Conservation (phyloP, 2,329 filamentous ascomycete species). For the Colletotrichum sansevieriae region DNA sequence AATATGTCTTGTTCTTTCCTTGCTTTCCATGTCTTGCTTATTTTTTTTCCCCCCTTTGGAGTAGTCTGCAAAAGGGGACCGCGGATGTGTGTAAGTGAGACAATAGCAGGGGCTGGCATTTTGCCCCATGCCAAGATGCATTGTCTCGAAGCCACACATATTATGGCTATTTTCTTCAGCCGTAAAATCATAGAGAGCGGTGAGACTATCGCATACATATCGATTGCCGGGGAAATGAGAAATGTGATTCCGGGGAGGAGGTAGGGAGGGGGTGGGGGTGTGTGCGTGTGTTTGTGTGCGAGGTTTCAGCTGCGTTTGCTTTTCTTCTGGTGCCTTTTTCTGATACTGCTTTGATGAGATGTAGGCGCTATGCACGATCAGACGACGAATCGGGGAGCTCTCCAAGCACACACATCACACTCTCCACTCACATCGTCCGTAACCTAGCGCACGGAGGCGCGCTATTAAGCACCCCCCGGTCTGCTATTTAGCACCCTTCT, state of each 20-base stretch:
- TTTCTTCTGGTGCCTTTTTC: background rate
- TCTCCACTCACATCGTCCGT: constrained; percentile 16
- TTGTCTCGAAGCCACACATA: background rate
- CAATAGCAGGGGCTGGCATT: background rate
- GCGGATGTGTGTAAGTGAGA: background rate
- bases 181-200: constrained; percentile 3
- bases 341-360: constrained; percentile 16
- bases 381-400: constrained; percentile 32
- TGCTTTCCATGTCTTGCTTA: constrained; percentile 8
- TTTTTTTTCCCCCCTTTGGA: background rate
- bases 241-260: background rate
- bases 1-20: constrained; percentile 2
- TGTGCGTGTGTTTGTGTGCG: background rate
- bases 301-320: constrained; percentile 33
- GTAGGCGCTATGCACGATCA: constrained; percentile 29
- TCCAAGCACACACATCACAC: background rate
- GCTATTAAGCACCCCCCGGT: too few relatives aligned
- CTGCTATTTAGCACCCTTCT: too few relatives aligned
- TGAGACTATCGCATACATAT: constrained; percentile 19
- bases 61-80: background rate
- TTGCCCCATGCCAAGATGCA: constrained; percentile 10
- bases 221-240: background rate
- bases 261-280: background rate
- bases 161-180: background rate
- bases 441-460: constrained; percentile 27